Evolutionary conservation across 2,329 filamentous ascomycete species (phyloP).

Genomic region (Trichoderma breve): DNA sequence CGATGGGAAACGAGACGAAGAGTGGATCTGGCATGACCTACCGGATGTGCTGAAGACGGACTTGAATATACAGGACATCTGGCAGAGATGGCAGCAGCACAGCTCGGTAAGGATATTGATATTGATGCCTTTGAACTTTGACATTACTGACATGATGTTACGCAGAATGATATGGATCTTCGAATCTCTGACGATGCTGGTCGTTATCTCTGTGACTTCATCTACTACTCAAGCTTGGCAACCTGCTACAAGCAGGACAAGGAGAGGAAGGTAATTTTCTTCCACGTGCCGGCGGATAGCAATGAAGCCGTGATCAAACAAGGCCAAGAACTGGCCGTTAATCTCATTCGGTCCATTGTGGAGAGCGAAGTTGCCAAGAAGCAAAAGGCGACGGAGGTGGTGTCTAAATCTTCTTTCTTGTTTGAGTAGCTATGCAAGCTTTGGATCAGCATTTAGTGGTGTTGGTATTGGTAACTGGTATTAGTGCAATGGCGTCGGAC

Average conservation of each 20-base stretch:
- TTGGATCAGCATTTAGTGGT: not conserved
- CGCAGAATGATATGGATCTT: conserved; percentile 43
- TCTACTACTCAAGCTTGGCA: conserved; percentile 68
- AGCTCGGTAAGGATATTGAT: conserved; percentile 43
- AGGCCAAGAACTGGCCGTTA: conserved; percentile 52
- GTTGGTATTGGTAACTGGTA: not conserved
- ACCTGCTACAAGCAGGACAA: conserved; percentile 49
- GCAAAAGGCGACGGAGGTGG: conserved; percentile 19
- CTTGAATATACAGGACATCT: conserved; percentile 56
- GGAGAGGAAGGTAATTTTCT: conserved; percentile 59
- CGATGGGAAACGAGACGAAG: conserved; percentile 46
- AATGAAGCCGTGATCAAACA: conserved; percentile 46
- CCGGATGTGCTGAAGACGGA: conserved; percentile 57
- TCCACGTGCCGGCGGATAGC: conserved; percentile 67
- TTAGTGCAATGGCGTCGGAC: not conserved
- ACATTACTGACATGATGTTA: not conserved
- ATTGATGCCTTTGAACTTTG: not conserved
- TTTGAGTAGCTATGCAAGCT: not conserved
- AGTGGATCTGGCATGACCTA: conserved; percentile 54
- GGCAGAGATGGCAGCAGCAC: conserved; percentile 53
- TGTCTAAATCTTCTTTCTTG: too few relatives aligned
- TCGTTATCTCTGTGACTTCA: conserved; percentile 74
- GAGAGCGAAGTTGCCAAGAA: conserved; percentile 45
- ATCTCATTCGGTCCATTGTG: conserved; percentile 56
- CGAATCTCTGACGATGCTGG: conserved; percentile 69